Evolutionary conservation across 164 flowering plant genomes (phyloP).

Genomic region (Kingdonia uniflora): DNA sequence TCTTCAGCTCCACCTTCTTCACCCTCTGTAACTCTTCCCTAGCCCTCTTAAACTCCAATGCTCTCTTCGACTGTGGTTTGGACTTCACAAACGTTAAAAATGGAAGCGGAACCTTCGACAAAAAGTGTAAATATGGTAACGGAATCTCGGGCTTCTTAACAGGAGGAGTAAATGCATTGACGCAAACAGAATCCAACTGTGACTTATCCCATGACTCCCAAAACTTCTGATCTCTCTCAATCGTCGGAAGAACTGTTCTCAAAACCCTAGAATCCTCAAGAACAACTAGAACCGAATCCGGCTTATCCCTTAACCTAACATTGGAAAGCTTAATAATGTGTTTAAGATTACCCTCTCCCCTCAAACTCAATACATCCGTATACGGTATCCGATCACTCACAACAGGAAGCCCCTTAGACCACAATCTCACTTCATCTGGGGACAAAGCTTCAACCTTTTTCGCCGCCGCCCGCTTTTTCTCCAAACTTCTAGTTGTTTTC

Average conservation of each 20-base stretch:
- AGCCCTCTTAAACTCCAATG: constrained; percentile 46
- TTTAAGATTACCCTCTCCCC: constrained; percentile 52
- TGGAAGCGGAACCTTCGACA: constrained; percentile 28
- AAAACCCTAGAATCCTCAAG: constrained; percentile 70
- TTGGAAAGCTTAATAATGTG: constrained; percentile 56
- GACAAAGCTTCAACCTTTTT: constrained; percentile 34
- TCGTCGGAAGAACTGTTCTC: constrained; percentile 61
- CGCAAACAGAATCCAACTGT: constrained; percentile 39
- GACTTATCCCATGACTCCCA: constrained; percentile 73
- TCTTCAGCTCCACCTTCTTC: constrained; percentile 32
- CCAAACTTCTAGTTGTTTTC: constrained; percentile 11
- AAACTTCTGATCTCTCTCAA: constrained; percentile 49
- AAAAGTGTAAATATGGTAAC: constrained; percentile 47
- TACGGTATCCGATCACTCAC: constrained; percentile 51
- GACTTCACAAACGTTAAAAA: constrained; percentile 27
- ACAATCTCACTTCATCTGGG: constrained; percentile 53
- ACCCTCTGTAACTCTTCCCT: constrained; percentile 43
- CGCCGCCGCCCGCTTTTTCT: constrained; percentile 21
- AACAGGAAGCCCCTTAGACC: constrained; percentile 56
- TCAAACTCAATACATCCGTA: constrained; percentile 49
- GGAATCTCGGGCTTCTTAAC: constrained; percentile 66
- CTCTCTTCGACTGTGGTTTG: constrained; percentile 59
- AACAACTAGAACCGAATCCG: constrained; percentile 63
- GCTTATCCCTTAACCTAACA: constrained; percentile 24
- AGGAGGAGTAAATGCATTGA: constrained; percentile 80